phyloP scores from a whole-genome alignment of 2,329 filamentous ascomycete species.

The Fusarium haematococcum region DNA sequence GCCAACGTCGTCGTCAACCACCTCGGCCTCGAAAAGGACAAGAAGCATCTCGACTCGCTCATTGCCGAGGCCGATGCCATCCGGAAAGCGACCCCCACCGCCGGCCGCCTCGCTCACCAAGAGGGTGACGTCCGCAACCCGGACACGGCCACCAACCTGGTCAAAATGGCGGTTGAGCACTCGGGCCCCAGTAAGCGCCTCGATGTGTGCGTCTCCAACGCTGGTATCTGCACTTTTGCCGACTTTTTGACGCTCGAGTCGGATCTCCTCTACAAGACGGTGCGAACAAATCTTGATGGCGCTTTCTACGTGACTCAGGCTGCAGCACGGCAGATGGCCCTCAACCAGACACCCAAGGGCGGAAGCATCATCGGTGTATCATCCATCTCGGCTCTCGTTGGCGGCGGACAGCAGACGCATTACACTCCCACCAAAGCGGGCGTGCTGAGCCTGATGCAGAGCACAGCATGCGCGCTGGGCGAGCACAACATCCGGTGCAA shows the following conservation, averaged over 20 bases:
- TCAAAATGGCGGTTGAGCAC: slow-evolving; percentile 71
- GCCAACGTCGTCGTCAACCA: slow-evolving; percentile 86
- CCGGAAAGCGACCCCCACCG: slow-evolving; percentile 55
- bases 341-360: slow-evolving; percentile 69
- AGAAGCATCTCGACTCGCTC: slow-evolving; percentile 64
- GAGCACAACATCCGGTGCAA: slow-evolving; percentile 84
- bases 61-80: slow-evolving; percentile 63
- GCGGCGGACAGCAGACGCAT: slow-evolving; percentile 82
- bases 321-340: slow-evolving; percentile 84
- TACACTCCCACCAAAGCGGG: slow-evolving; percentile 93
- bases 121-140: slow-evolving; percentile 83
- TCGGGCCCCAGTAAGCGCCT: slow-evolving; percentile 66
- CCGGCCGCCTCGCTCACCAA: slow-evolving; percentile 72
- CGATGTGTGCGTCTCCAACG: slow-evolving; percentile 88
- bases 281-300: slow-evolving; percentile 85
- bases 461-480: slow-evolving; percentile 81
- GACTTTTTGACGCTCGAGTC: slow-evolving; percentile 83
- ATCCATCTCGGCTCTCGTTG: slow-evolving; percentile 80
- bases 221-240: slow-evolving; percentile 88
- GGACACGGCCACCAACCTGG: slow-evolving; percentile 75
- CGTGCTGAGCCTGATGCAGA: slow-evolving; percentile 84
- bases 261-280: slow-evolving; percentile 76
- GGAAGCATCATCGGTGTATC: slow-evolving; percentile 84
- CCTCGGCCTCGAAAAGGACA: slow-evolving; percentile 69
- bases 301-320: slow-evolving; percentile 92